Evolutionary conservation across 2,329 filamentous ascomycete genomes (phyloP).

Genomic region (Cladosporium colombiae): DNA sequence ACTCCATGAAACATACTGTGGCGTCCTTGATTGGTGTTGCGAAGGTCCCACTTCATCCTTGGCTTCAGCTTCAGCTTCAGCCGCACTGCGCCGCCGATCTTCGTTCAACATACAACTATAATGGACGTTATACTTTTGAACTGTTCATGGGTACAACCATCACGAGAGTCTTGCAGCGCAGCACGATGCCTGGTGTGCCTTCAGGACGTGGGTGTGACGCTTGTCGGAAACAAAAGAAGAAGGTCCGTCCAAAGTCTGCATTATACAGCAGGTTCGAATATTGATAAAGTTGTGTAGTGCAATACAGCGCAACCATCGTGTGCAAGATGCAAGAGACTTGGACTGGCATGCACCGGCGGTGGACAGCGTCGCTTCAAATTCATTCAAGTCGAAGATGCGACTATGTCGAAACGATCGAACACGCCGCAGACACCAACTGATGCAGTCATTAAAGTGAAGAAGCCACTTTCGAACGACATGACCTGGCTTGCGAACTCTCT

Average conservation of each 20-base stretch:
- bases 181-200: constrained; percentile 33
- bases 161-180: background rate
- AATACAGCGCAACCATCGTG: constrained; percentile 22
- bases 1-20: background rate
- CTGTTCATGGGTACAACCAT: background rate
- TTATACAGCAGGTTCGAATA: background rate
- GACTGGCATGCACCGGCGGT: constrained; percentile 19
- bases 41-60: background rate
- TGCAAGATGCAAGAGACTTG: constrained; percentile 22
- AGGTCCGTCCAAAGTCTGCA: background rate
- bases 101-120: background rate
- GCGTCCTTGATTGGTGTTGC: background rate
- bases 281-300: constrained; percentile 18
- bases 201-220: constrained; percentile 24
- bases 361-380: constrained; percentile 25
- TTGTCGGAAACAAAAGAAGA: constrained; percentile 26
- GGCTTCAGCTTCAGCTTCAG: constrained; percentile 13
- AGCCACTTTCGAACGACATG: constrained; percentile 1
- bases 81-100: background rate
- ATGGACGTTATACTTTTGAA: background rate
- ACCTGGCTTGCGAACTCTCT: constrained; percentile 1
- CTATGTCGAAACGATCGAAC: background rate
- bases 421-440: background rate
- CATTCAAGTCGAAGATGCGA: constrained; percentile 6
- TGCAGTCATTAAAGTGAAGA: background rate